phyloP scores from a whole-genome alignment of 495 filamentous ascomycete species.

The Penicillium bovifimosum region DNA sequence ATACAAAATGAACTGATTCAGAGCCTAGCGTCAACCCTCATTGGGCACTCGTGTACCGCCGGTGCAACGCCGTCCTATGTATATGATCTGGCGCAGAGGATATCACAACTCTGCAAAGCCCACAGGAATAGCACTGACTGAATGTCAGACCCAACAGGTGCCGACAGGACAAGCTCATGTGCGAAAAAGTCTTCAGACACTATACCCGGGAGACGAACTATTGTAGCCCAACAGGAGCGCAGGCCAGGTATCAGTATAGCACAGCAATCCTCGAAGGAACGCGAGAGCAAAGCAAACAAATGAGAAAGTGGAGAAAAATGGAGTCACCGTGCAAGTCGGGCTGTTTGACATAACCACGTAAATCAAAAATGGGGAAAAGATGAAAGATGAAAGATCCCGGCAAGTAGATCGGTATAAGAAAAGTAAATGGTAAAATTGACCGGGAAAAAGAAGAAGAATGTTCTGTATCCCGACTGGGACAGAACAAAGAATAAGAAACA shows the following conservation, averaged over 20 bases:
- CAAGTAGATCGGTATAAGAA: slow-evolving; percentile 14
- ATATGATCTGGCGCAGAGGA: slow-evolving; percentile 9
- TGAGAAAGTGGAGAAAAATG: slow-evolving; percentile 17
- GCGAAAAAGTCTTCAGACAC: slow-evolving; percentile 15
- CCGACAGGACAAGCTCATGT: slow-evolving; percentile 14
- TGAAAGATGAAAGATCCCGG: slow-evolving; percentile 14
- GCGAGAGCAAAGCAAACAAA: slow-evolving; percentile 27
- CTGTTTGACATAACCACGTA: slow-evolving; percentile 43
- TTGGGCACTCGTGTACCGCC: slow-evolving; percentile 16
- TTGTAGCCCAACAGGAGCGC: slow-evolving; percentile 17
- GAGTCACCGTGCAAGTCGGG: slow-evolving; percentile 34
- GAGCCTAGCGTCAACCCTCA: slow-evolving; percentile 18
- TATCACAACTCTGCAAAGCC: slow-evolving; percentile 22
- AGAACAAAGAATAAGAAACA: slow-evolving; percentile 13
- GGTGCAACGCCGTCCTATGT: slow-evolving; percentile 7
- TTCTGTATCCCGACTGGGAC: slow-evolving; percentile 19
- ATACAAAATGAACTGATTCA: slow-evolving; percentile 22
- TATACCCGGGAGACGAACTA: slow-evolving; percentile 15
- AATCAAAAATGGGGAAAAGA: slow-evolving; percentile 7
- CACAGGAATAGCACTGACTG: slow-evolving; percentile 5
- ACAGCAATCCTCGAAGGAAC: slow-evolving; percentile 21
- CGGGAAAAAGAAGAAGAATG: slow-evolving; percentile 13
- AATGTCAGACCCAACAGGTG: slow-evolving; percentile 14
- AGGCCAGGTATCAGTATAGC: slow-evolving; percentile 23
- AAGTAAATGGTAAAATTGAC: slow-evolving; percentile 13